These are phyloP conservation scores for Eremochloa ophiuroides DNA, from an alignment of 176 grass and related monocot species.

Conservation along the genomic window DNA sequence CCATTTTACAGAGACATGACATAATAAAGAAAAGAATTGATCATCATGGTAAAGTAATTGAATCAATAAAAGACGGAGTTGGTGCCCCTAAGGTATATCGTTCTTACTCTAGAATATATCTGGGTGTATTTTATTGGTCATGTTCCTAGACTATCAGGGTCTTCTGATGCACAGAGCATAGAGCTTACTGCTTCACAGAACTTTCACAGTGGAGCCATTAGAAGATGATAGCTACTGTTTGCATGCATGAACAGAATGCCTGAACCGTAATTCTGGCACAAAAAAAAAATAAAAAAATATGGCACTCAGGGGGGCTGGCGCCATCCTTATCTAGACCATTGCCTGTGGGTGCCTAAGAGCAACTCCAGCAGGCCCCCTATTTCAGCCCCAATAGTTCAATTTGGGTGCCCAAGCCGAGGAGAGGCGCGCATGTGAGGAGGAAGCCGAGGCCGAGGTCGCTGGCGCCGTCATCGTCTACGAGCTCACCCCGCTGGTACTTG, in stretches of 20 bases:
- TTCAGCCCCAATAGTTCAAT: no score
- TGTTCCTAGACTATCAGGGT: not conserved
- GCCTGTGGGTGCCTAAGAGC: not conserved
- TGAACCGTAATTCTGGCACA: not conserved
- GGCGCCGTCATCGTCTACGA: no score
- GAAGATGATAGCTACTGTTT: not conserved
- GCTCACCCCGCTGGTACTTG: no score
- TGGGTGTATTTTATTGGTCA: not conserved
- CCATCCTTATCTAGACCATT: not conserved
- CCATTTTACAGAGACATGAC: conserved; percentile 80
- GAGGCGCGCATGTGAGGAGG: no score
- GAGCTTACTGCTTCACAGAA: not conserved
- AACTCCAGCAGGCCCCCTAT: no score
- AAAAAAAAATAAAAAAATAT: not conserved
- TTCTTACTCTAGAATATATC: conserved; percentile 14
- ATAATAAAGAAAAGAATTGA: conserved; percentile 96
- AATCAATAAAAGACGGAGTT: conserved; percentile 84
- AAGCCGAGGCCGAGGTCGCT: no score
- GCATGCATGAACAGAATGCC: not conserved
- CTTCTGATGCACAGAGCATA: not conserved
- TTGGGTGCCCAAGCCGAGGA: no score
- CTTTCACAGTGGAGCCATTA: not conserved
- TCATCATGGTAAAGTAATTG: conserved; percentile 76
- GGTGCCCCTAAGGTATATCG: conserved; percentile 75
- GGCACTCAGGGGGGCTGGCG: not conserved